Conservation (phyloP, 192 early-diverging fungal species). For the Spizellomyces punctatus region DNA sequence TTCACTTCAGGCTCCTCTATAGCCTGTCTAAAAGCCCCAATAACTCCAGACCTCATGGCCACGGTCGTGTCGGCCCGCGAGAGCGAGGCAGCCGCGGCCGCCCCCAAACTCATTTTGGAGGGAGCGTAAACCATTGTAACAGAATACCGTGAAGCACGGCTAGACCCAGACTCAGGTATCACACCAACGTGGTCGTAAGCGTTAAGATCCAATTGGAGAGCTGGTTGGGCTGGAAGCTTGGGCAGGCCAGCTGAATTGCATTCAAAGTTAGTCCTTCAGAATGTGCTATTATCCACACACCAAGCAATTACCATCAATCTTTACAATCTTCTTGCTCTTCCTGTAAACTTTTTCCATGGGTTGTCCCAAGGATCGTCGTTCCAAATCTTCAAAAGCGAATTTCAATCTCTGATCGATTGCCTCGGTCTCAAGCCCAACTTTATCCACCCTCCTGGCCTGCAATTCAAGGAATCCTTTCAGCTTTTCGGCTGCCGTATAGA, state of each 20-base stretch:
- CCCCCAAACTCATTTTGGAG: constrained; percentile 15
- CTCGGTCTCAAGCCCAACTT: constrained; percentile 1
- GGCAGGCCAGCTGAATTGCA: not conserved
- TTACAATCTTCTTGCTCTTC: constrained; percentile 26
- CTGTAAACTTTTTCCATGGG: constrained; percentile 16
- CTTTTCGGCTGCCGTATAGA: constrained; percentile 20
- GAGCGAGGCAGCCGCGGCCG: not conserved
- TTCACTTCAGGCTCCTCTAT: not conserved
- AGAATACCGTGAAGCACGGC: constrained; percentile 10
- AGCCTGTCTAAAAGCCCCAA: not conserved
- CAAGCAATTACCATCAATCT: constrained; percentile 18
- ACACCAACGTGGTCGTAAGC: constrained; percentile 15
- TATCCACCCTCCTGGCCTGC: constrained; percentile 15
- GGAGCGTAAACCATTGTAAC: constrained; percentile 9
- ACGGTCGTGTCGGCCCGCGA: constrained; percentile 13
- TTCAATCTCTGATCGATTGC: constrained; percentile 5
- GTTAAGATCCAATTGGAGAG: constrained; percentile 19
- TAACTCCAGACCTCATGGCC: not conserved
- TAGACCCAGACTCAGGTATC: constrained; percentile 7
- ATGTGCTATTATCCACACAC: too few species aligned
- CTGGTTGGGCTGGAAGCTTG: constrained; percentile 20
- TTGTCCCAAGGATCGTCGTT: constrained; percentile 9
- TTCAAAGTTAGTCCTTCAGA: too few species aligned
- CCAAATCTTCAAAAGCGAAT: constrained; percentile 12
- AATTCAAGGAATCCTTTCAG: constrained; percentile 21